Evolutionary conservation across 2,329 filamentous ascomycete species (phyloP).

Genomic region (Penicillium brasilianum): DNA sequence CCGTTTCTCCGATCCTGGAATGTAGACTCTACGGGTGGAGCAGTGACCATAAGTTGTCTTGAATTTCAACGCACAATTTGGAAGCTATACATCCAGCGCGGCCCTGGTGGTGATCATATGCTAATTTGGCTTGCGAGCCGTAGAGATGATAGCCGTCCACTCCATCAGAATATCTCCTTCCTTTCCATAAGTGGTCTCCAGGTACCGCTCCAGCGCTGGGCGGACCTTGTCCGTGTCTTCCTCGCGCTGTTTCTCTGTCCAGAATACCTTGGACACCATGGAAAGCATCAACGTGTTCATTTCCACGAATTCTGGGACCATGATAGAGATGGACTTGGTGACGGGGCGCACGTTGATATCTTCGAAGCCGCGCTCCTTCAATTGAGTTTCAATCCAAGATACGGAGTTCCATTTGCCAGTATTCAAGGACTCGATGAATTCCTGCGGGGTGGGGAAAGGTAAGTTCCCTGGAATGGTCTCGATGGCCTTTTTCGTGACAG

Average conservation of each 20-base stretch:
- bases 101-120: neutral
- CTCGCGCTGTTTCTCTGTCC: constrained; percentile 37
- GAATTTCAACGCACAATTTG: neutral
- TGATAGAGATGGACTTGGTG: constrained; percentile 19
- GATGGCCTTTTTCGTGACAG: constrained; percentile 33
- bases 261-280: constrained; percentile 32
- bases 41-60: neutral
- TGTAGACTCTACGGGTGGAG: no score
- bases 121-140: constrained; percentile 34
- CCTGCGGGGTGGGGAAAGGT: constrained; percentile 29
- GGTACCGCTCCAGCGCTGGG: constrained; percentile 30
- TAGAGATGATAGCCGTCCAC: constrained; percentile 39
- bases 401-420: constrained; percentile 34
- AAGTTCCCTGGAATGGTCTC: constrained; percentile 34
- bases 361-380: constrained; percentile 31
- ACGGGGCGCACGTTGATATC: constrained; percentile 31
- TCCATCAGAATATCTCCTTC: constrained; percentile 30
- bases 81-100: neutral
- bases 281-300: constrained; percentile 30
- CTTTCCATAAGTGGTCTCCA: constrained; percentile 32
- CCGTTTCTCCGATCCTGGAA: no score
- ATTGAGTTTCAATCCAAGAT: constrained; percentile 27
- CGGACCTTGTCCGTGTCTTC: constrained; percentile 26
- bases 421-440: constrained; percentile 25
- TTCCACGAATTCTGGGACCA: constrained; percentile 28